Conservation (phyloP, 768 basidiomycete species). For the Tylopilus rubrobrunneus region DNA sequence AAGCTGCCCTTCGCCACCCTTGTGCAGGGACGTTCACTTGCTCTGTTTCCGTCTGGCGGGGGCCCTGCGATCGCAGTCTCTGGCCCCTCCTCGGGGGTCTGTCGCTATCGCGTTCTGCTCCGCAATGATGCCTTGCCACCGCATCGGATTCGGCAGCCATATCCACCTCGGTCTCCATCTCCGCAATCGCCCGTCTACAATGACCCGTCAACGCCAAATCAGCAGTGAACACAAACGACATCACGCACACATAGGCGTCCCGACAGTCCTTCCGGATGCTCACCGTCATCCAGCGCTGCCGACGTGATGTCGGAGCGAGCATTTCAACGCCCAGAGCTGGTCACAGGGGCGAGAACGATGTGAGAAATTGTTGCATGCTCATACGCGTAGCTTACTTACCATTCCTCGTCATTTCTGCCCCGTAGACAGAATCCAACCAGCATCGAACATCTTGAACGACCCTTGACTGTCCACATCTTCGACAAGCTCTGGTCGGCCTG, state of each 20-base stretch:
- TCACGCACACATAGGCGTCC: conserved; percentile 56
- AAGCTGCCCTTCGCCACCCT: not conserved
- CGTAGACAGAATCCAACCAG: conserved; percentile 82
- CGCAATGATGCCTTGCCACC: not conserved
- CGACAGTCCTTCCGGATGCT: conserved; percentile 52
- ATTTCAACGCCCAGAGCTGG: conserved; percentile 67
- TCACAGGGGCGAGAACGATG: not conserved
- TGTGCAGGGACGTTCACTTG: not conserved
- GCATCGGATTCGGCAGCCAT: not conserved
- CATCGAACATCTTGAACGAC: conserved; percentile 79
- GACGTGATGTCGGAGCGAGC: conserved; percentile 45
- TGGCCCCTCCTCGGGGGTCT: not conserved
- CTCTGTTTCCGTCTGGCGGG: not conserved
- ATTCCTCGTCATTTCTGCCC: conserved; percentile 63
- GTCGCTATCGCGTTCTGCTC: not conserved
- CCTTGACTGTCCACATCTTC: conserved; percentile 67
- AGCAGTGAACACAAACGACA: not conserved
- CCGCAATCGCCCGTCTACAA: conserved; percentile 40
- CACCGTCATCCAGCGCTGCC: conserved; percentile 59
- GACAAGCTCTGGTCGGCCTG: conserved; percentile 44
- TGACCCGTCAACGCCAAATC: not conserved
- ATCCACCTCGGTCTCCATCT: conserved; percentile 44
- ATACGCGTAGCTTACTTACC: conserved; percentile 43
- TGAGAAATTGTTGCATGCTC: not conserved
- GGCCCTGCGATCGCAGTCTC: not conserved